Conservation (phyloP, 2,329 filamentous ascomycete species). For the Cladosporium sp. region DNA sequence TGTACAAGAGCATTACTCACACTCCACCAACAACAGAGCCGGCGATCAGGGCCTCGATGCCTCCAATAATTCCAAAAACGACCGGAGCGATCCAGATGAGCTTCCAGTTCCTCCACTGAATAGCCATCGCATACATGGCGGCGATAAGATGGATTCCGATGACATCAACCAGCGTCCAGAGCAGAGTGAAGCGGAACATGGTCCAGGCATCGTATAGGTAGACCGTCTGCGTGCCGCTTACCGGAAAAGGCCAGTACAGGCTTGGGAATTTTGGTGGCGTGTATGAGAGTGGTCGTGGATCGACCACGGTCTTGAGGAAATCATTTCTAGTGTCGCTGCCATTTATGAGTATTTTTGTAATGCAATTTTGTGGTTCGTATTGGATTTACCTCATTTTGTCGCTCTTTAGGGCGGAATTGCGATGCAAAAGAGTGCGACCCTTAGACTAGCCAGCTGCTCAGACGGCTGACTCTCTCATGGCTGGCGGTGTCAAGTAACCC, state of each 20-base stretch:
- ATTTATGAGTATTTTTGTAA: not conserved
- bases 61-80: conserved; percentile 70
- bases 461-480: not conserved
- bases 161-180: conserved; percentile 83
- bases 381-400: conserved; percentile 7
- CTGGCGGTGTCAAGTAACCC: not conserved
- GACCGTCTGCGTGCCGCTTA: conserved; percentile 56
- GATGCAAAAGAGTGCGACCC: conserved; percentile 2
- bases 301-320: conserved; percentile 49
- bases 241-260: conserved; percentile 72
- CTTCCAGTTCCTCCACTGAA: conserved; percentile 63
- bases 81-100: conserved; percentile 71
- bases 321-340: conserved; percentile 29
- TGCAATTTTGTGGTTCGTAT: not conserved
- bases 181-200: conserved; percentile 83
- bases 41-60: conserved; percentile 73
- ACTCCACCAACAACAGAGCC: conserved; percentile 80
- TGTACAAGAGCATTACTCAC: conserved; percentile 52
- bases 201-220: conserved; percentile 75
- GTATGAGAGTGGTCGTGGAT: conserved; percentile 61
- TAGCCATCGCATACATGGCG: conserved; percentile 69
- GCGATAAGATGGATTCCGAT: conserved; percentile 73
- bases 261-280: conserved; percentile 73
- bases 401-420: not conserved
- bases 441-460: not conserved